These are phyloP conservation scores for Isoetes taiwanensis DNA, from an alignment of 75 land plant genomes.

Conservation along the genomic window DNA sequence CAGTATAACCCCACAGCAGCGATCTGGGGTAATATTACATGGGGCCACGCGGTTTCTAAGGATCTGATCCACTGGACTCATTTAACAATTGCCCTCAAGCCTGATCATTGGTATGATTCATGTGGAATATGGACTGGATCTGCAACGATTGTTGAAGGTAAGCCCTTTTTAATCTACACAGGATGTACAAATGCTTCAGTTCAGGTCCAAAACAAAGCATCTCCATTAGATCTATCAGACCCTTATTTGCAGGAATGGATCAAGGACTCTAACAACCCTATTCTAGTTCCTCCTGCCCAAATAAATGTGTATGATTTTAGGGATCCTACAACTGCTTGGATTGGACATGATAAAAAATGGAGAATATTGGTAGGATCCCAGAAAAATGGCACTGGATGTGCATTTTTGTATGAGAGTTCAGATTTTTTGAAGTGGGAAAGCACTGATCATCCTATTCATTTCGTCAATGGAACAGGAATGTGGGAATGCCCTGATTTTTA, in stretches of 20 bases:
- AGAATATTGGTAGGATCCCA: constrained; percentile 21
- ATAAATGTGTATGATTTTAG: constrained; percentile 15
- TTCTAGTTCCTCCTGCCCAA: background rate
- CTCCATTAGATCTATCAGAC: constrained; percentile 18
- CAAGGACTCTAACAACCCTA: constrained; percentile 29
- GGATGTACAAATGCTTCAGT: constrained; percentile 27
- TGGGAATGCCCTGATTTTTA: constrained; percentile 40
- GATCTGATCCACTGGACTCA: constrained; percentile 58
- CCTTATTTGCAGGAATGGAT: constrained; percentile 27
- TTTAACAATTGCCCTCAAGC: constrained; percentile 39
- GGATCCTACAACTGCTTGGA: constrained; percentile 41
- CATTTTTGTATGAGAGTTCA: constrained; percentile 23
- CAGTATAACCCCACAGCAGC: constrained; percentile 57
- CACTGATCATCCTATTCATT: constrained; percentile 5
- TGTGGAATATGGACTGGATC: constrained; percentile 70
- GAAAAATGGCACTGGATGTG: constrained; percentile 12
- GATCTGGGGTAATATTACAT: constrained; percentile 49
- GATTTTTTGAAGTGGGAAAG: constrained; percentile 23
- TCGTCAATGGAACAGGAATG: constrained; percentile 18
- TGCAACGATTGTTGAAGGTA: constrained; percentile 32
- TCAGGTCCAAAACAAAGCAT: constrained; percentile 23
- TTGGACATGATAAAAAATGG: constrained; percentile 22
- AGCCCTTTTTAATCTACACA: constrained; percentile 41
- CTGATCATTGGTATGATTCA: constrained; percentile 43
- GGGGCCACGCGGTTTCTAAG: constrained; percentile 72